Evolutionary conservation across 257 asterid species (phyloP), one percentile per base, ranked within the genome.

Genomic region (Ehretia macrophylla): DNA sequence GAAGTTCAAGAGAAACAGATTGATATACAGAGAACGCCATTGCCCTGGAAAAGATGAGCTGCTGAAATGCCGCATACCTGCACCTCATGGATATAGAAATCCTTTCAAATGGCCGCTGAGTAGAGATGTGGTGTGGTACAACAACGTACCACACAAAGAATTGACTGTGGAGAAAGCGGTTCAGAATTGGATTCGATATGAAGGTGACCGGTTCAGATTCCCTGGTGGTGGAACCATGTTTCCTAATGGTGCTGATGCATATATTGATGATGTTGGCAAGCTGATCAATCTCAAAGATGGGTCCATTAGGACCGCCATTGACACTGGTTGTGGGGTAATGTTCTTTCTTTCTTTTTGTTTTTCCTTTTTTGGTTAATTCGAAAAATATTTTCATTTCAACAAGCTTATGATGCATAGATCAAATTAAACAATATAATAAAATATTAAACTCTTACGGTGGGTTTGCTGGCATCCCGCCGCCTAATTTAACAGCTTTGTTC

Each of bases 221-320:
- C 96, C 96, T 0, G 97, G 97, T 38, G 97, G 96, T 5, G 96
- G 96, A 37, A 88, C 96, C 68, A 88, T 88, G 96, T 88, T 88
- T 39, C 95, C 90, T 0, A 71, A 78, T 49, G 96, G 96, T 5
- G 96, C 95, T 14, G 83, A 69, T 53, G 85, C 92, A 0, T 88
- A 85, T 20, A 88, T 88, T 55, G 88, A 88, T 38, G 90, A 88
- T 46, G 78, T 88, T 58, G 94, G 83, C 8, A 79, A 82, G 60
- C 51, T 89, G 65, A 89, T 89, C 65, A 77, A 84, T 60, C 64
- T 89, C 48, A 80, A 77, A 66, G 91, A 81, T 60, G 95, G 95
- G 19, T 81, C 89, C 18, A 82, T 86, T 58, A 65, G 97, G 54
- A 89, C 97, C 0, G 94, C 97, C 78, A 81, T 89, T 59, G 97